Evolutionary conservation across 1,284 basidiomycete genomes (phyloP), one percentile per base, ranked within the genome.

Genomic region (Porogramme epimiltina): DNA sequence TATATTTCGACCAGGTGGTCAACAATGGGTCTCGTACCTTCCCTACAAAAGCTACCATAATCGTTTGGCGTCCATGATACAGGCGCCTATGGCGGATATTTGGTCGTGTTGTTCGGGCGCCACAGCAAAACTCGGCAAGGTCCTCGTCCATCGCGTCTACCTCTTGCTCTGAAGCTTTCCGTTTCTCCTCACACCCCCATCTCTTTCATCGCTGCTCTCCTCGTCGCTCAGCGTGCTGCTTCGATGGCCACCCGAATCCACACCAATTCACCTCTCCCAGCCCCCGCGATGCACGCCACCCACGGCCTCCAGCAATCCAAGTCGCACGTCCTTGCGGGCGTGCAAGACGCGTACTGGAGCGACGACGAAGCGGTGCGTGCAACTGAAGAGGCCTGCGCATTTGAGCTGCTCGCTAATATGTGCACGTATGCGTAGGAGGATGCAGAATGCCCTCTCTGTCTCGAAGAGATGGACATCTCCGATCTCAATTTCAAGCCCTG

Each of bases 401-500:
- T 38, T 15, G 23, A n/a, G n/a, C n/a, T n/a, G n/a, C n/a, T n/a
- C n/a, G n/a, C n/a, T 3, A 49, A 36, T 61, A 51, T 51, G 53
- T 40, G 33, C 24, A 11, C 9, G 24, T 19, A 6, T 31, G 52
- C 59, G 1, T 59, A 97, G 94, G 97, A 99, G 73, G 95, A 98
- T 66, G 91, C 92, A 62, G 96, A 99, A 66, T 99, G 97, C 74
- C 94, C 97, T 42, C 85, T 99, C 58, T 99, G 97, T 75, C 85
- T 98, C 51, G 97, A 99, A 70, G 95, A 98, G 74, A 95, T 99
- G 85, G 97, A 99, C 74, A 85, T 99, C 59, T 95, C 95, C 38
- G 97, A 99, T 80, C 85, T 98, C 69, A 97, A 98, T 79, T 99
- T 99, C 79, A 97, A 96, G 77, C 97, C 97, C 18, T 99, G 97